A percentile compares a stretch with the other conserved stretches of the same genome.
phyloP scores from a whole-genome alignment of 2,329 filamentous ascomycete species.

The Botrytis elliptica region DNA sequence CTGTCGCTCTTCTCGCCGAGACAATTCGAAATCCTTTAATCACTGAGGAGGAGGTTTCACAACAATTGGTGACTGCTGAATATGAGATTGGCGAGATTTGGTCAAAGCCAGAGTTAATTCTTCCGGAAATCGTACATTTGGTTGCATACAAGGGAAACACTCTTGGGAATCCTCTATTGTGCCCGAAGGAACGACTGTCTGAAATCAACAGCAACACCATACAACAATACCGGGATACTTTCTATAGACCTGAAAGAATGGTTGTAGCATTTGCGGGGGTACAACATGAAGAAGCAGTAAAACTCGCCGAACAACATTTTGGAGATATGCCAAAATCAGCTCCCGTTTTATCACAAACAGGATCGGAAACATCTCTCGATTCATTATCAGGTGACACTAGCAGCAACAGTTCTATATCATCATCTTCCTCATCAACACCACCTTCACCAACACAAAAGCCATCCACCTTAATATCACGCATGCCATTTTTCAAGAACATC shows the following conservation, averaged over 20 bases:
- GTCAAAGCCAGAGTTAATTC: conserved; percentile 93
- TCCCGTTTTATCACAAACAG: conserved; percentile 52
- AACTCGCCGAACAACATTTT: conserved; percentile 80
- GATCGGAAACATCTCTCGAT: conserved; percentile 56
- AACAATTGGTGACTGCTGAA: conserved; percentile 86
- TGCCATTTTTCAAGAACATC: conserved; percentile 88
- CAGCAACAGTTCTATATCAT: conserved; percentile 40
- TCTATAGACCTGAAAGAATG: conserved; percentile 87
- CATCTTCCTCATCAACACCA: conserved; percentile 41
- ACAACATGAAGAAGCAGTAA: conserved; percentile 75
- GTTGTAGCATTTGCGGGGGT: conserved; percentile 95
- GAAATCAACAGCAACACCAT: conserved; percentile 74
- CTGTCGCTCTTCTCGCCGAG: conserved; percentile 83
- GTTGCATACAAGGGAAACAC: conserved; percentile 96
- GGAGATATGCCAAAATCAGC: conserved; percentile 74
- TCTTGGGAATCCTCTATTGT: conserved; percentile 87
- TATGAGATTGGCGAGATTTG: conserved; percentile 98
- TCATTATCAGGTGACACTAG: conserved; percentile 38
- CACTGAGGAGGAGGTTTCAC: conserved; percentile 79
- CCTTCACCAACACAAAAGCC: conserved; percentile 49
- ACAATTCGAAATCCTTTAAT: conserved; percentile 85
- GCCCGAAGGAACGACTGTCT: conserved; percentile 77
- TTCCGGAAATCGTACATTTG: conserved; percentile 93
- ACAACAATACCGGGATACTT: conserved; percentile 73
- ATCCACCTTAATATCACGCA: conserved; percentile 72